Evolutionary conservation across 2,329 filamentous ascomycete genomes (phyloP).

Genomic region (Pseudogymnoascus sp.): DNA sequence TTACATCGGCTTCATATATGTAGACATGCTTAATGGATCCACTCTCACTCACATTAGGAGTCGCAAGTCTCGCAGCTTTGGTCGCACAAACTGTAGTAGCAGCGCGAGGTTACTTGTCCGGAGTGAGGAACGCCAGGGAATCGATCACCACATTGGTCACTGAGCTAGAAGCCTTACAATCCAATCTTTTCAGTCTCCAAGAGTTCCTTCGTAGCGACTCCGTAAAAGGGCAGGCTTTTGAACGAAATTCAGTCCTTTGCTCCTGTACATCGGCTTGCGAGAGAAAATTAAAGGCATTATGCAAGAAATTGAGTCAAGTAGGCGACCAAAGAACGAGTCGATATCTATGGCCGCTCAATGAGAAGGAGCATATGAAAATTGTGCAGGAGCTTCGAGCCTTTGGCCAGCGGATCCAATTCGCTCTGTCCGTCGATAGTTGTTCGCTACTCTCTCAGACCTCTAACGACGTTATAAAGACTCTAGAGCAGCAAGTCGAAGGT

Average conservation of each 20-base stretch:
- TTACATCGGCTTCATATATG: background rate
- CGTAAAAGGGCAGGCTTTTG: background rate
- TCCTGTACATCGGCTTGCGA: conserved; percentile 12
- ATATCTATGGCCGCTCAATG: conserved; percentile 19
- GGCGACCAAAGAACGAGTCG: background rate
- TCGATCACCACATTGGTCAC: background rate
- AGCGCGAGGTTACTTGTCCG: background rate
- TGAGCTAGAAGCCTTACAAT: background rate
- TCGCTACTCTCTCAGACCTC: conserved; percentile 19
- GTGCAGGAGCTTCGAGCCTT: conserved; percentile 17
- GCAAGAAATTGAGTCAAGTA: conserved; percentile 5
- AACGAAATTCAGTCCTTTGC: background rate
- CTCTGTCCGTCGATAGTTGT: conserved; percentile 19
- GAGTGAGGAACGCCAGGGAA: background rate
- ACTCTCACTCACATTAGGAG: background rate
- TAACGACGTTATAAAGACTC: conserved; percentile 15
- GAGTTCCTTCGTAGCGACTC: background rate
- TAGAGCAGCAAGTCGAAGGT: conserved; percentile 17
- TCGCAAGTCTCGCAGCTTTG: background rate
- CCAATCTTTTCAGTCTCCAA: background rate
- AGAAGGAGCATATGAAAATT: conserved; percentile 19
- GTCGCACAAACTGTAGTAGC: background rate
- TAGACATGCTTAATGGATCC: background rate
- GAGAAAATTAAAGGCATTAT: conserved; percentile 12
- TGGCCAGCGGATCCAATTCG: conserved; percentile 19